Percentiles rank a stretch among this genome's conserved stretches.
Evolutionary conservation across 2,329 filamentous ascomycete genomes (phyloP).

Genomic region (Thielaviopsis euricoi): DNA sequence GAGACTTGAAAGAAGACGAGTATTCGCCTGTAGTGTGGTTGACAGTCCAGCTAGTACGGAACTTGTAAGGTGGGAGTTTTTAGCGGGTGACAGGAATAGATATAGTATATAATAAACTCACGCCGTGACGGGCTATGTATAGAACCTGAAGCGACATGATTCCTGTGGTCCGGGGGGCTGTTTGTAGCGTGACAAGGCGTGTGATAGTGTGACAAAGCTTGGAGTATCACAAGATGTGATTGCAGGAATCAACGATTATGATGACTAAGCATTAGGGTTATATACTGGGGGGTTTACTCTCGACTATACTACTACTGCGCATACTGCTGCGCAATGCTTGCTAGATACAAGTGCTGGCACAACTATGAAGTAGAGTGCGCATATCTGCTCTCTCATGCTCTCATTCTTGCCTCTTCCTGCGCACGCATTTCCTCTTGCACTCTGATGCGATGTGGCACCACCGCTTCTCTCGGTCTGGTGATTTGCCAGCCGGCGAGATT

Average conservation of each 20-base stretch:
- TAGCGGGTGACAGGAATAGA: slow-evolving; percentile 5
- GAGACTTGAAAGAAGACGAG: slow-evolving; percentile 53
- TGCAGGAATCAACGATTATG: background rate
- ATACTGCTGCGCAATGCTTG: too few species aligned
- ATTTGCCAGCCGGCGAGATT: slow-evolving; percentile 36
- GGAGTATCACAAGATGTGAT: background rate
- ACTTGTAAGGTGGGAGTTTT: slow-evolving; percentile 33
- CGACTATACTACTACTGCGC: background rate
- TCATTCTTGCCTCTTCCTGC: slow-evolving; percentile 28
- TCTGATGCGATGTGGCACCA: slow-evolving; percentile 26
- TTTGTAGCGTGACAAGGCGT: too few species aligned
- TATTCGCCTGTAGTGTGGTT: slow-evolving; percentile 69
- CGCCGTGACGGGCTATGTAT: slow-evolving; percentile 59
- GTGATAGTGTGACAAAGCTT: background rate
- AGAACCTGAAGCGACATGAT: slow-evolving; percentile 52
- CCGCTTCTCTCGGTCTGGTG: slow-evolving; percentile 27
- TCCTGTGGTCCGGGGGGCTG: background rate
- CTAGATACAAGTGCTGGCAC: too few species aligned
- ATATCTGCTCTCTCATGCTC: background rate
- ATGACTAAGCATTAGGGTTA: background rate
- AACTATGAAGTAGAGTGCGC: too few species aligned
- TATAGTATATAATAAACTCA: slow-evolving; percentile 25
- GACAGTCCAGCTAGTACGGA: slow-evolving; percentile 79
- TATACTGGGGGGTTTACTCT: background rate
- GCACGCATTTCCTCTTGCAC: slow-evolving; percentile 17